phyloP scores from a whole-genome alignment of 441 rosid genomes.

The Populus tomentosa region DNA sequence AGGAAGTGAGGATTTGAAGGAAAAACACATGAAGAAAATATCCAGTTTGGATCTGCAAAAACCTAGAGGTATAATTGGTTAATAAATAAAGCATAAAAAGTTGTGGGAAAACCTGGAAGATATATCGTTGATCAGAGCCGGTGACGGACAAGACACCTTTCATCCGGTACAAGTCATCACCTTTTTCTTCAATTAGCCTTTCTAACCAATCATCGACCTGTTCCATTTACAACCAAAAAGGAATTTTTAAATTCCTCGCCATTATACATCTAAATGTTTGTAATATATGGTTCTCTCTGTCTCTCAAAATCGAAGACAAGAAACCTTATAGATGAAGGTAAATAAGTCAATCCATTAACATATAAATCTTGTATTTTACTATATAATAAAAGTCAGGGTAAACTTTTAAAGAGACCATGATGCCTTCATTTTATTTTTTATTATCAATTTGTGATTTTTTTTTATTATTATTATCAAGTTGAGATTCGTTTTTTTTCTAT shows the following conservation, averaged over 20 bases:
- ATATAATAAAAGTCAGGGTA: too few species aligned
- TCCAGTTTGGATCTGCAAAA: neutral
- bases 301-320: neutral
- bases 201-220: slow-evolving; percentile 78
- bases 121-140: slow-evolving; percentile 44
- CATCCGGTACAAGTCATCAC: slow-evolving; percentile 74
- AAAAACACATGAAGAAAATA: neutral
- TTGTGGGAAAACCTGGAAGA: slow-evolving; percentile 46
- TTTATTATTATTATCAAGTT: too few species aligned
- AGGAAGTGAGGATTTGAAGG: neutral
- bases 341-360: neutral
- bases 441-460: too few species aligned
- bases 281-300: neutral
- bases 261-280: neutral
- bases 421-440: too few species aligned
- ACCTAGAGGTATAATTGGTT: neutral
- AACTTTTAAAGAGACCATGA: too few species aligned
- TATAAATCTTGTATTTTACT: too few species aligned
- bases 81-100: neutral
- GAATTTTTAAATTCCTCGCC: neutral
- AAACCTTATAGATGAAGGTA: too few species aligned
- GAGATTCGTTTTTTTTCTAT: too few species aligned
- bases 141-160: slow-evolving; percentile 56
- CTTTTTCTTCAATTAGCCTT: slow-evolving; percentile 67
- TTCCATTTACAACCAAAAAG: slow-evolving; percentile 6